A percentile compares a stretch with the other conserved stretches of the same genome.
phyloP scores from a whole-genome alignment of 2,329 filamentous ascomycete genomes.

The Neurospora crassa region DNA sequence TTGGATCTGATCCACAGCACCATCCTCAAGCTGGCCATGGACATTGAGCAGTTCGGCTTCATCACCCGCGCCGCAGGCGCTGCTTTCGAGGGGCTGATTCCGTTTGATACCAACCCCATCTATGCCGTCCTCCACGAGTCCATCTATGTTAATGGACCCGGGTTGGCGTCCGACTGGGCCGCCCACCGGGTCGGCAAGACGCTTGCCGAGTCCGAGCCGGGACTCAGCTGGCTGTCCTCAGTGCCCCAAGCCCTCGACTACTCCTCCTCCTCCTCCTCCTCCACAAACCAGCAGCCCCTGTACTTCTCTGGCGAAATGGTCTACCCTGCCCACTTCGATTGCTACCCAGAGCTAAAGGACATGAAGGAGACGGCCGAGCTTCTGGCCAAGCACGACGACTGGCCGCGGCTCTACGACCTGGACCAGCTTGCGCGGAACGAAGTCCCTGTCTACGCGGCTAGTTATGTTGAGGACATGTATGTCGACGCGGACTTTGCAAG shows the following conservation, averaged over 20 bases:
- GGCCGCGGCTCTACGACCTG: constrained; percentile 72
- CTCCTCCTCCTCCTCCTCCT: constrained; percentile 9
- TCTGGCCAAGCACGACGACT: constrained; percentile 58
- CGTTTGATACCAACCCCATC: constrained; percentile 68
- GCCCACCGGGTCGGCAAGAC: constrained; percentile 52
- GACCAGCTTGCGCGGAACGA: constrained; percentile 64
- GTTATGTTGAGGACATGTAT: constrained; percentile 85
- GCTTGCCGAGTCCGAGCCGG: constrained; percentile 15
- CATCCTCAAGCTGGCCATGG: constrained; percentile 59
- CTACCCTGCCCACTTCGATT: constrained; percentile 75
- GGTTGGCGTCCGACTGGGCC: constrained; percentile 62
- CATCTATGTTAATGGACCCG: constrained; percentile 67
- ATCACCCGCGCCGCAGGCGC: constrained; percentile 63
- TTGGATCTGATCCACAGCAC: constrained; percentile 66
- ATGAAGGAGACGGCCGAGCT: constrained; percentile 60
- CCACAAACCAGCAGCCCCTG: constrained; percentile 34
- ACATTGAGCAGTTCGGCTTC: constrained; percentile 67
- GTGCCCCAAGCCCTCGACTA: constrained; percentile 26
- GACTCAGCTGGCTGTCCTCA: constrained; percentile 39
- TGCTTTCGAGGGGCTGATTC: constrained; percentile 54
- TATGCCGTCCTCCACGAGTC: constrained; percentile 84
- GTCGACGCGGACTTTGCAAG: constrained; percentile 68
- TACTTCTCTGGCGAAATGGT: constrained; percentile 93
- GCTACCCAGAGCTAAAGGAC: constrained; percentile 64
- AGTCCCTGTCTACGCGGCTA: constrained; percentile 79